phyloP scores from a whole-genome alignment of 176 grass and related monocot genomes.

The Olyra latifolia region DNA sequence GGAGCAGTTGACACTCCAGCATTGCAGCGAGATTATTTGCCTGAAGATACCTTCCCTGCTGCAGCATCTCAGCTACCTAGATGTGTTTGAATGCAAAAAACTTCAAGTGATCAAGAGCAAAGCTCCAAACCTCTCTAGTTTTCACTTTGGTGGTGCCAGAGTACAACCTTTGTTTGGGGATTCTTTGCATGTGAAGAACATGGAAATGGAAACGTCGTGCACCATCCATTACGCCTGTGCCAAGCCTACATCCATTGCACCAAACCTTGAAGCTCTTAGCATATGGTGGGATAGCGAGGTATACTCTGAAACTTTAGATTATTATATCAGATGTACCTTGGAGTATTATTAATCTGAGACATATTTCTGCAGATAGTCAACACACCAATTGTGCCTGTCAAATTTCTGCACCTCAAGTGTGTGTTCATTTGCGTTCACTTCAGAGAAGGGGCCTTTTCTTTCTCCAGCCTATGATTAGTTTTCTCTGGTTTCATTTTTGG shows the following conservation, averaged over 20 bases:
- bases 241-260: not conserved
- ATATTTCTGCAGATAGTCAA: not conserved
- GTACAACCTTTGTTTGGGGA: not conserved
- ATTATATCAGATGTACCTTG: not conserved
- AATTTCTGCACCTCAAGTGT: no score
- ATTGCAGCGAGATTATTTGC: not conserved
- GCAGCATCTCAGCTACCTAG: not conserved
- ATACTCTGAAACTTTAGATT: not conserved
- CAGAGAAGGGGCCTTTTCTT: no score
- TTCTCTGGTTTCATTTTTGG: no score
- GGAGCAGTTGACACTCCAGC: not conserved
- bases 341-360: not conserved
- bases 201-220: not conserved
- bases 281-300: not conserved
- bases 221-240: not conserved
- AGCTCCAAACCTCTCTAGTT: not conserved
- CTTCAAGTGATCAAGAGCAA: not conserved
- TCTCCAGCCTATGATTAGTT: no score
- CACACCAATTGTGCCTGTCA: no score
- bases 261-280: not conserved
- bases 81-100: not conserved
- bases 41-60: not conserved
- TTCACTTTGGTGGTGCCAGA: not conserved
- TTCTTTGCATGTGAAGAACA: not conserved
- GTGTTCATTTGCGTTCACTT: no score